Evolutionary conservation across 495 filamentous ascomycete genomes (phyloP).

Genomic region (Podospora pseudopauciseta): DNA sequence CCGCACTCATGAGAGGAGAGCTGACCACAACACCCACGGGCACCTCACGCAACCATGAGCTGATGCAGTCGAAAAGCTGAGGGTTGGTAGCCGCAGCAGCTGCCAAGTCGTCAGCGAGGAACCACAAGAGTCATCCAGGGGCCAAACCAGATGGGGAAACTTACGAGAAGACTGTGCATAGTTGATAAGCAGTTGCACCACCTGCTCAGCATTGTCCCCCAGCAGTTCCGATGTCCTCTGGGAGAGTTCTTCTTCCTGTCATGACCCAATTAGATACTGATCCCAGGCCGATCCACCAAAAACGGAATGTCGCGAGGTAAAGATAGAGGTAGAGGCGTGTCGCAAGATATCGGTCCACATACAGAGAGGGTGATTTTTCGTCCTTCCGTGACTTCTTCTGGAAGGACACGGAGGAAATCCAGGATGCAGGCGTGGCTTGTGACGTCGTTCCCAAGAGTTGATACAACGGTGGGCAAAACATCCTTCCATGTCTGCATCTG

Average conservation of each 20-base stretch:
- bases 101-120: conserved; percentile 22
- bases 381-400: conserved; percentile 98
- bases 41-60: conserved; percentile 92
- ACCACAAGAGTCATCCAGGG: not conserved
- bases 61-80: conserved; percentile 88
- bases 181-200: conserved; percentile 77
- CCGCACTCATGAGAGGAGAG: conserved; percentile 76
- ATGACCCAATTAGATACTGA: conserved; percentile 51
- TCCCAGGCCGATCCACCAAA: conserved; percentile 43
- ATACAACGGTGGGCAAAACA: conserved; percentile 76
- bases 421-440: conserved; percentile 78
- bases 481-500: conserved; percentile 97
- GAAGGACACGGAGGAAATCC: conserved; percentile 92
- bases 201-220: conserved; percentile 81
- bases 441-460: conserved; percentile 69
- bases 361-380: conserved; percentile 98
- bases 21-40: conserved; percentile 77
- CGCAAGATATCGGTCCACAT: conserved; percentile 63
- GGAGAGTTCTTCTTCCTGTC: conserved; percentile 87
- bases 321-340: conserved; percentile 40
- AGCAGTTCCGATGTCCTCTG: conserved; percentile 80
- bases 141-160: conserved; percentile 24
- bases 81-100: conserved; percentile 76
- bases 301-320: conserved; percentile 29
- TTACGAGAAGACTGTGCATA: conserved; percentile 88